A percentile compares a stretch with the other conserved stretches of the same genome.
Evolutionary conservation across 75 land plant species (phyloP).

Genomic region (Pinus taeda): DNA sequence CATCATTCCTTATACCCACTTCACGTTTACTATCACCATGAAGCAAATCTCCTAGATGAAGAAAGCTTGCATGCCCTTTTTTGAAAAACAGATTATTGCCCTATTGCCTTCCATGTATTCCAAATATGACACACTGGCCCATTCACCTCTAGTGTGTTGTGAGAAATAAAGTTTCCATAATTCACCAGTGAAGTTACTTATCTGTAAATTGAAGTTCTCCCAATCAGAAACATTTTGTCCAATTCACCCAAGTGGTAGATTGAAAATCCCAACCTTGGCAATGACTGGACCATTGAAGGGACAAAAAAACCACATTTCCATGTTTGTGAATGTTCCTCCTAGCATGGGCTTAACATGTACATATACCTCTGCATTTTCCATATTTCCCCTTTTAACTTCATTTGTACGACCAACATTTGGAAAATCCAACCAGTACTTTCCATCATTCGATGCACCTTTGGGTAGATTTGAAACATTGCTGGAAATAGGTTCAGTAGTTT

Average conservation of each 20-base stretch:
- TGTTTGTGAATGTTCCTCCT: too few species aligned
- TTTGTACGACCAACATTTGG: constrained; percentile 47
- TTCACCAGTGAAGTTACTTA: constrained; percentile 76
- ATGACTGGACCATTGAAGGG: constrained; percentile 90
- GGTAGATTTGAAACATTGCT: constrained; percentile 57
- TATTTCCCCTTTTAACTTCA: constrained; percentile 30
- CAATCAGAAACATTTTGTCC: constrained; percentile 86
- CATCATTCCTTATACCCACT: constrained; percentile 81
- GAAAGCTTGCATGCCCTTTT: constrained; percentile 73
- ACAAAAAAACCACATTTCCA: constrained; percentile 29
- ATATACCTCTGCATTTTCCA: constrained; percentile 43
- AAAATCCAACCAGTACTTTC: constrained; percentile 15
- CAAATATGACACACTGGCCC: constrained; percentile 61
- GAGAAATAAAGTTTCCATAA: constrained; percentile 66
- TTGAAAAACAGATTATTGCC: constrained; percentile 68
- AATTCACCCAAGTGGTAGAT: constrained; percentile 41
- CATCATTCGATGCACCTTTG: constrained; percentile 57
- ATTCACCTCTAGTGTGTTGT: constrained; percentile 75
- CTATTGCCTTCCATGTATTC: constrained; percentile 58
- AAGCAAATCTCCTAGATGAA: constrained; percentile 65
- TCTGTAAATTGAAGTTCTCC: constrained; percentile 79
- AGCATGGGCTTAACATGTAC: too few species aligned
- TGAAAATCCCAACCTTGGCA: constrained; percentile 55
- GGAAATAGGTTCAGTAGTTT: constrained; percentile 25
- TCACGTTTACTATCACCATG: constrained; percentile 75